These are phyloP conservation scores for Butyriboletus appendiculatus DNA, from an alignment of 1,284 basidiomycete species.

Conservation along the genomic window DNA sequence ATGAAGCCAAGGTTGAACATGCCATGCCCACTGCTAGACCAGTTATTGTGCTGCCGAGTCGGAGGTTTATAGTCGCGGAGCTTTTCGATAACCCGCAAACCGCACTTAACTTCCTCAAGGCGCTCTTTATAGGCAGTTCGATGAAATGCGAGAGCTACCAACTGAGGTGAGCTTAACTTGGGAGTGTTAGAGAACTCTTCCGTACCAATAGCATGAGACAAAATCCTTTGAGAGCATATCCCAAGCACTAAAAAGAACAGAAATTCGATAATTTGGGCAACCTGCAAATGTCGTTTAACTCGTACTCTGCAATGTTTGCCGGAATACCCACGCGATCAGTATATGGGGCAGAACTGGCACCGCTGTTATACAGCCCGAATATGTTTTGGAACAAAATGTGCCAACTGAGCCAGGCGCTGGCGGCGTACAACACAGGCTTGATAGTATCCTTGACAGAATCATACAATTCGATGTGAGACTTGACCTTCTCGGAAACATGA, in stretches of 20 bases:
- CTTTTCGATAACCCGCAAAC: constrained; percentile 66
- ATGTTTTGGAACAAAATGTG: constrained; percentile 66
- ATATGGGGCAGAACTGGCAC: constrained; percentile 55
- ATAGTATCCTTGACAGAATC: constrained; percentile 64
- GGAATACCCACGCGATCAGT: constrained; percentile 40
- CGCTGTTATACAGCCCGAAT: constrained; percentile 52
- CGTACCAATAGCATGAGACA: constrained; percentile 60
- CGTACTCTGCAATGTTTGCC: background rate
- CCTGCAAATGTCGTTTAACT: constrained; percentile 29
- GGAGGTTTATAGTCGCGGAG: constrained; percentile 74
- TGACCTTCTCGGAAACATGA: constrained; percentile 68
- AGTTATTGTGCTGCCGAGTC: constrained; percentile 22
- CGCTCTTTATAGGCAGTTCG: constrained; percentile 76
- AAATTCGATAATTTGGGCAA: constrained; percentile 63
- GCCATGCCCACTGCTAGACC: constrained; percentile 41
- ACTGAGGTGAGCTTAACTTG: constrained; percentile 11
- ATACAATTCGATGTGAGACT: constrained; percentile 66
- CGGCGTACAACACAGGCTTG: constrained; percentile 69
- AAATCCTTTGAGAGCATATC: constrained; percentile 59
- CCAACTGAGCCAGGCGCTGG: constrained; percentile 69
- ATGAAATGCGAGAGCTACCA: constrained; percentile 69
- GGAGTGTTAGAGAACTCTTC: background rate
- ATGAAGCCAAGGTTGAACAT: constrained; percentile 39
- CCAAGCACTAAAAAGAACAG: constrained; percentile 69
- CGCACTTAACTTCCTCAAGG: constrained; percentile 54